Evolutionary conservation across 176 grass and related monocot genomes (phyloP).

Genomic region (maize (Zea mays)): DNA sequence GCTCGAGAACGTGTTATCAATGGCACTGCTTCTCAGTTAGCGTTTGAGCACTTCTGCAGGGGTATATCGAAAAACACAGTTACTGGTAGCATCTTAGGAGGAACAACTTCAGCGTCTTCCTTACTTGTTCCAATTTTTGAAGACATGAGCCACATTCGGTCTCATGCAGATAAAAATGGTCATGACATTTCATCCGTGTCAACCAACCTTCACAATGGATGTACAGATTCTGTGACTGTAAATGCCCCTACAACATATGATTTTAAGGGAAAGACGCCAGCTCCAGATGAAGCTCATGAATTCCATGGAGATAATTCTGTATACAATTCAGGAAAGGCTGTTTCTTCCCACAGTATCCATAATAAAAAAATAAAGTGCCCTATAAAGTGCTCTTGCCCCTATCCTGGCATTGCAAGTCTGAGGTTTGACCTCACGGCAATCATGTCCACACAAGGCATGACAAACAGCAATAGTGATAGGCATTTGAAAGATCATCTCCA

Average conservation of each 20-base stretch:
- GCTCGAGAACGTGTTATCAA: constrained; percentile 70
- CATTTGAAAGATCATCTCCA: constrained; percentile 49
- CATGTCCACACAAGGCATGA: constrained; percentile 60
- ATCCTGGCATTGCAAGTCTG: constrained; percentile 83
- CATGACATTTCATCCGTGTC: constrained; percentile 33
- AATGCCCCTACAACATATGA: constrained; percentile 37
- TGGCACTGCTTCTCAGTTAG: constrained; percentile 73
- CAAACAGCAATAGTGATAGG: constrained; percentile 39
- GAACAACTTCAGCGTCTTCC: constrained; percentile 86
- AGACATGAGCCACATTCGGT: constrained; percentile 42
- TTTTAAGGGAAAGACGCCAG: constrained; percentile 52
- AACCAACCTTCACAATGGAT: constrained; percentile 47
- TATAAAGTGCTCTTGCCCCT: constrained; percentile 84
- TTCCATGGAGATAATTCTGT: constrained; percentile 48
- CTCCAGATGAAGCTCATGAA: constrained; percentile 44
- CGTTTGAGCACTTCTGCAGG: constrained; percentile 90
- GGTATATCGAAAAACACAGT: constrained; percentile 81
- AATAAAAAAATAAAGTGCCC: constrained; percentile 67
- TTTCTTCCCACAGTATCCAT: constrained; percentile 28
- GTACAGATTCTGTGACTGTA: constrained; percentile 33
- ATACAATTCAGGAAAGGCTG: constrained; percentile 47
- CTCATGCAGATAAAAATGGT: constrained; percentile 32
- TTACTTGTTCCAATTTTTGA: constrained; percentile 72
- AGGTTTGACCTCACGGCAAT: constrained; percentile 86
- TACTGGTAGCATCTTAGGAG: constrained; percentile 82